A percentile compares a stretch with the other conserved stretches of the same genome.
phyloP scores from a whole-genome alignment of 768 basidiomycete species.

The Terana coerulea region DNA sequence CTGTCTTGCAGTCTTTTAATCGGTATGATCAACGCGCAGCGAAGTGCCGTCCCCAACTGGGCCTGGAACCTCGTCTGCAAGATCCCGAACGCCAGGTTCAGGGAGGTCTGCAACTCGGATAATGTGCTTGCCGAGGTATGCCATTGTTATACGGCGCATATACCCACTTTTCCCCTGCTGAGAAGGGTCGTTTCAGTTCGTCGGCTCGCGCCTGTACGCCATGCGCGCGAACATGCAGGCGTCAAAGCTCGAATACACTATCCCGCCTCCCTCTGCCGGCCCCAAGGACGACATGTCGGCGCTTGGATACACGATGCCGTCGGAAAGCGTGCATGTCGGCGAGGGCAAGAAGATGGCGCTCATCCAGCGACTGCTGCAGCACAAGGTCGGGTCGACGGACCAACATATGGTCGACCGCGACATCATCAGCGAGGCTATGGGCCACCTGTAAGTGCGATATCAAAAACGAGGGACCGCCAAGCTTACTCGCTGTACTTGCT shows the following conservation, averaged over 20 bases:
- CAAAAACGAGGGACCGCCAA: neutral
- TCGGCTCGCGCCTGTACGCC: constrained; percentile 70
- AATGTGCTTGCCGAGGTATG: constrained; percentile 73
- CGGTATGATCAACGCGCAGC: constrained; percentile 37
- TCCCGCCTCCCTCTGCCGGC: neutral
- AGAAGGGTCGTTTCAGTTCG: constrained; percentile 49
- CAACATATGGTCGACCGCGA: constrained; percentile 67
- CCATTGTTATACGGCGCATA: constrained; percentile 39
- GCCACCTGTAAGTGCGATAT: constrained; percentile 57
- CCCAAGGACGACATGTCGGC: constrained; percentile 22
- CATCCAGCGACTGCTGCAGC: constrained; percentile 65
- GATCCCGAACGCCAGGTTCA: constrained; percentile 66
- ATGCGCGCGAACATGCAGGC: constrained; percentile 64
- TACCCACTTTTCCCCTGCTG: neutral
- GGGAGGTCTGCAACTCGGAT: constrained; percentile 74
- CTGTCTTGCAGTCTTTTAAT: neutral
- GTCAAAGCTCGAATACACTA: constrained; percentile 48
- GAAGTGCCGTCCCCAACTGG: constrained; percentile 66
- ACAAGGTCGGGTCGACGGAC: constrained; percentile 36
- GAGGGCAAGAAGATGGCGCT: constrained; percentile 59
- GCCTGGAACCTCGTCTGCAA: constrained; percentile 71
- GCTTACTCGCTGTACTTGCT: neutral
- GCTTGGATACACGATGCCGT: constrained; percentile 14
- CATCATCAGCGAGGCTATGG: constrained; percentile 79
- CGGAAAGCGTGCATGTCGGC: constrained; percentile 23